phyloP scores from a whole-genome alignment of 257 asterid species.

The Perilla frutescens region DNA sequence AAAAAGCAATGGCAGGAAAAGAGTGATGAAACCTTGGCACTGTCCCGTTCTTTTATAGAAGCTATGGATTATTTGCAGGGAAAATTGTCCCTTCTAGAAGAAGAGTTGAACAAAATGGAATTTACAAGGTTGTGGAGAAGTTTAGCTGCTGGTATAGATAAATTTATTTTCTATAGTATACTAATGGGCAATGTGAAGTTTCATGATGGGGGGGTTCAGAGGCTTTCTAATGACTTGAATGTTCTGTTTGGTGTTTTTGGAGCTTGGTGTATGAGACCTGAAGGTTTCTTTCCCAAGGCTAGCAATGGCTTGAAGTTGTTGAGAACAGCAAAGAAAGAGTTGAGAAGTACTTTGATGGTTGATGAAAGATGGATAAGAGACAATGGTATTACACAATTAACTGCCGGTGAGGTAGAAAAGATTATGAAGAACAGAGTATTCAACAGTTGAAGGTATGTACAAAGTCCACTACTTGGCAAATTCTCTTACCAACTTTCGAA shows the following conservation, averaged over 20 bases:
- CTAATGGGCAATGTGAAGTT: constrained; percentile 67
- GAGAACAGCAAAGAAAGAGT: constrained; percentile 54
- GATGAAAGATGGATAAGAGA: constrained; percentile 81
- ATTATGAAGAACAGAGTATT: constrained; percentile 70
- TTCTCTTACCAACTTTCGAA: background rate
- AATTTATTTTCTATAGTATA: constrained; percentile 57
- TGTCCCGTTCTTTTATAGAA: constrained; percentile 66
- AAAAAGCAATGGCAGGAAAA: constrained; percentile 91
- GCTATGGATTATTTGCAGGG: constrained; percentile 87
- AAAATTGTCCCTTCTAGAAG: constrained; percentile 67
- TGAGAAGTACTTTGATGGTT: constrained; percentile 55
- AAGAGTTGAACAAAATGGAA: constrained; percentile 63
- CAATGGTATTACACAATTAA: constrained; percentile 71
- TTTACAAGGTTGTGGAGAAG: constrained; percentile 86
- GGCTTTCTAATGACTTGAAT: constrained; percentile 69
- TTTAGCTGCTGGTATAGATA: constrained; percentile 76
- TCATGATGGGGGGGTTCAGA: constrained; percentile 68
- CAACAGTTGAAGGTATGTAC: constrained; percentile 42
- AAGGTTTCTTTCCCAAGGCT: constrained; percentile 89
- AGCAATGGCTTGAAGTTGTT: constrained; percentile 79
- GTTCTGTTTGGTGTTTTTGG: constrained; percentile 71
- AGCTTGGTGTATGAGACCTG: constrained; percentile 86
- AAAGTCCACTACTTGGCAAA: constrained; percentile 11
- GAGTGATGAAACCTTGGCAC: constrained; percentile 59
- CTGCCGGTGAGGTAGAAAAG: constrained; percentile 63